Evolutionary conservation across 2,329 filamentous ascomycete species (phyloP), one percentile per base, ranked within the genome.

Genomic region (Triangularia verruculosa): DNA sequence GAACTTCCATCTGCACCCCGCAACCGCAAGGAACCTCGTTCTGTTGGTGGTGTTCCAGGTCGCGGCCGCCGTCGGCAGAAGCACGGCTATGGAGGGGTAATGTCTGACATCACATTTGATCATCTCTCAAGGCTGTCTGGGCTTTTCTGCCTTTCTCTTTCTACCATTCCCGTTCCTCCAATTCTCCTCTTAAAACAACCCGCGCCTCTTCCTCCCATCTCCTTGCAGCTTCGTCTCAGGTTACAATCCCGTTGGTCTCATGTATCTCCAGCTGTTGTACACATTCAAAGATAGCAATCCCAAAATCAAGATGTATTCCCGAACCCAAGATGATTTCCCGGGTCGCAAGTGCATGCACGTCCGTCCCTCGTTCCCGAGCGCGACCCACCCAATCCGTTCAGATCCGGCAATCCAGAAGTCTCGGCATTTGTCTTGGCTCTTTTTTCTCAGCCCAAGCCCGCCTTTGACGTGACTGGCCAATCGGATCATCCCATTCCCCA

Each of bases 301-400:
- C n/a, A n/a, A 47, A 47, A 47, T 47, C 17, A 20, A 47, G 24
- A 27, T 3, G 54, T 43, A 25, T 32, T 59, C 47, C 47, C 30
- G 54, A 57, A n/a, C n/a, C n/a, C 8, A 65, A 67, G 66, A 66
- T 63, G 65, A 69, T 67, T 69, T 69, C 62, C 65, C 67, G 67
- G 67, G 64, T 63, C 62, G 63, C 28, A 47, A 58, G 32, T 59
- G 63, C 61, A 63, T 25, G 12, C 28, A 55, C 59, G 61, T 64
- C 63, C 64, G 61, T 66, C 66, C 66, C 66, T 65, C 65, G 56
- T 43, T n/a, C 56, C 56, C 17, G 57, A 47, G 56, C 60, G 9
- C 56, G 54, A 43, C 59, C 53, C 56, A 58, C 56, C 54, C 28
- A 34, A 22, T 20, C 20, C 27, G 24, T 25, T 57, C 57, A 39